Percentiles rank a stretch among this genome's conserved stretches.
Conservation (phyloP, 2,329 filamentous ascomycete genomes). For the Colletotrichum navitas region DNA sequence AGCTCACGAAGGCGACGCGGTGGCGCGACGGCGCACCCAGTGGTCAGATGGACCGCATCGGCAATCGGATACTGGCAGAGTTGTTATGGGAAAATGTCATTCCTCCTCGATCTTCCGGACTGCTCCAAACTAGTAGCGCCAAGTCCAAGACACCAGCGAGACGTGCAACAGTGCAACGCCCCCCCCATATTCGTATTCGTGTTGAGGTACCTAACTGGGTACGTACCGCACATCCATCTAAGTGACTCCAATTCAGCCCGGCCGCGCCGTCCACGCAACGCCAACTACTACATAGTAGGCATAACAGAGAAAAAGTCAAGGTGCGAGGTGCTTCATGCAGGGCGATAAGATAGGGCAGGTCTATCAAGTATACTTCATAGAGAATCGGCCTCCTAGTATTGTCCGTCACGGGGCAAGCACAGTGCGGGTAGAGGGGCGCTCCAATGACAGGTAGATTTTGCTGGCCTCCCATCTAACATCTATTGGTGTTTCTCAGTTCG, state of each 20-base stretch:
- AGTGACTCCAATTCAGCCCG: background rate
- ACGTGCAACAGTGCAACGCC: slow-evolving; percentile 15
- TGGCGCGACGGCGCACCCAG: slow-evolving; percentile 14
- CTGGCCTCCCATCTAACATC: background rate
- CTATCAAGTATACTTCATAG: background rate
- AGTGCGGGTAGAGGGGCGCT: background rate
- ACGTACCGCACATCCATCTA: slow-evolving; percentile 7
- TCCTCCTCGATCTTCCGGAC: background rate
- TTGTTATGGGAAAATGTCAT: background rate
- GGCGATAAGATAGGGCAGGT: slow-evolving; percentile 26
- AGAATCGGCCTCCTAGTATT: slow-evolving; percentile 21
- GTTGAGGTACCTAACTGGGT: slow-evolving; percentile 3
- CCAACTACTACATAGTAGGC: slow-evolving; percentile 10
- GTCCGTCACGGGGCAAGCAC: slow-evolving; percentile 14
- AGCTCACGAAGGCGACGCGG: slow-evolving; percentile 2
- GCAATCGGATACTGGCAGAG: slow-evolving; percentile 32
- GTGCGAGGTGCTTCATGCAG: slow-evolving; percentile 24
- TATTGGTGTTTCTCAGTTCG: background rate
- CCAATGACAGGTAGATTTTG: background rate
- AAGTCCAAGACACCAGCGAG: background rate
- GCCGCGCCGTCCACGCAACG: background rate
- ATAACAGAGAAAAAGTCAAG: slow-evolving; percentile 28
- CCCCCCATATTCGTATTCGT: slow-evolving; percentile 41
- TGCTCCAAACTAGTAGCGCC: background rate
- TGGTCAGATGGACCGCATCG: slow-evolving; percentile 38